These are phyloP conservation scores for Gastrodia elata DNA, from an alignment of 106 monocot genomes.

Conservation along the genomic window DNA sequence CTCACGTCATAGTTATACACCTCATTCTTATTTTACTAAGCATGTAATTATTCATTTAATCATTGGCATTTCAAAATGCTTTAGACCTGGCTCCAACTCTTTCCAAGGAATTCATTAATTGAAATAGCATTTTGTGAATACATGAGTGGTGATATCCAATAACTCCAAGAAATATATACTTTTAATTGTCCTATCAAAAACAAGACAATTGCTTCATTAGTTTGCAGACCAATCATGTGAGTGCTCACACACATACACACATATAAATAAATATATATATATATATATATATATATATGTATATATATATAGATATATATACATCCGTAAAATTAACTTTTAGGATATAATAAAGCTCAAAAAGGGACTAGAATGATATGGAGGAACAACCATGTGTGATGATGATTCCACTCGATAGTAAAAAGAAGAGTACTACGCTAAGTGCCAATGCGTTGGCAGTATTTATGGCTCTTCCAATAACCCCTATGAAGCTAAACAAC, in stretches of 20 bases:
- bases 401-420: slow-evolving; percentile 67
- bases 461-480: slow-evolving; percentile 44
- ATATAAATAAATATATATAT: no score
- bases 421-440: slow-evolving; percentile 46
- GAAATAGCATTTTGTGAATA: slow-evolving; percentile 19
- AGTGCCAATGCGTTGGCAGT: slow-evolving; percentile 62
- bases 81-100: slow-evolving; percentile 16
- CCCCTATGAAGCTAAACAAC: slow-evolving; percentile 56
- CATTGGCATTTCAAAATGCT: neutral
- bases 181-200: slow-evolving; percentile 12
- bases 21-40: neutral
- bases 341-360: no score
- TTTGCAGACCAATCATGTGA: no score
- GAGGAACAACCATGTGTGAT: slow-evolving; percentile 26
- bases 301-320: no score
- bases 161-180: slow-evolving; percentile 23
- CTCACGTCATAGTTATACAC: neutral
- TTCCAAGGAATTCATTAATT: slow-evolving; percentile 14
- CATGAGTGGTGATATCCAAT: slow-evolving; percentile 19
- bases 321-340: no score
- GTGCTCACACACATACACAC: no score
- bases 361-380: no score
- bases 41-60: neutral
- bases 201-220: no score
- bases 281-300: no score